Evolutionary conservation across 495 filamentous ascomycete genomes (phyloP).

Genomic region (Barbatosphaeria neglecta): DNA sequence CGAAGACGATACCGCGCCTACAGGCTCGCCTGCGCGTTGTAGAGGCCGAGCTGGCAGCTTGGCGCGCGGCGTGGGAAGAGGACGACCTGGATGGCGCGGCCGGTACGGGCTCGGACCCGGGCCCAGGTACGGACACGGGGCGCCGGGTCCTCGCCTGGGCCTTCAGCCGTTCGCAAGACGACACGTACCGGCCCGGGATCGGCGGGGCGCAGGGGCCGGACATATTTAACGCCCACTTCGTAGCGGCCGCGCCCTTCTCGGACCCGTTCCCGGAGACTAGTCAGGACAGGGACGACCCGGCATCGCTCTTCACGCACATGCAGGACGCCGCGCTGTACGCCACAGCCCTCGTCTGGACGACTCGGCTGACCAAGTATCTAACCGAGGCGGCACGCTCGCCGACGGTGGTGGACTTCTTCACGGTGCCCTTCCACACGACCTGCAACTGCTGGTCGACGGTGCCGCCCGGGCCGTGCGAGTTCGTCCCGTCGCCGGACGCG

Average conservation of each 20-base stretch:
- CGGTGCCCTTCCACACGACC: neutral
- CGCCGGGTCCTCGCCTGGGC: neutral
- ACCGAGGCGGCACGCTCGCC: neutral
- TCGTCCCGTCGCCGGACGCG: neutral
- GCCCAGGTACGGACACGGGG: neutral
- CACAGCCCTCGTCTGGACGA: neutral
- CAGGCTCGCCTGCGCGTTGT: neutral
- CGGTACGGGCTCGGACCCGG: no score
- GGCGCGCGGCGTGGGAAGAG: neutral
- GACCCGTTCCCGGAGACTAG: neutral
- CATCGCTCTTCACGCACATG: neutral
- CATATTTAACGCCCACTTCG: neutral
- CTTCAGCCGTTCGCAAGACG: neutral
- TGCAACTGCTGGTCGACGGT: neutral
- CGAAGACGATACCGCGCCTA: neutral
- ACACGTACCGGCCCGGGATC: slow-evolving; percentile 1
- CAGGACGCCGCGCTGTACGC: neutral
- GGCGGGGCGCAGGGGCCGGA: neutral
- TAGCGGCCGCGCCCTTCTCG: neutral
- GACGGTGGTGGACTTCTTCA: slow-evolving; percentile 1
- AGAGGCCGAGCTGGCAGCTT: neutral
- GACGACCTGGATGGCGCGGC: no score
- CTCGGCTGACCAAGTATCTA: neutral
- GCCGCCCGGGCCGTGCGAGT: neutral
- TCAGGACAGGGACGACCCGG: neutral